phyloP scores from a whole-genome alignment of 2,329 filamentous ascomycete species.

The Capronia americana region DNA sequence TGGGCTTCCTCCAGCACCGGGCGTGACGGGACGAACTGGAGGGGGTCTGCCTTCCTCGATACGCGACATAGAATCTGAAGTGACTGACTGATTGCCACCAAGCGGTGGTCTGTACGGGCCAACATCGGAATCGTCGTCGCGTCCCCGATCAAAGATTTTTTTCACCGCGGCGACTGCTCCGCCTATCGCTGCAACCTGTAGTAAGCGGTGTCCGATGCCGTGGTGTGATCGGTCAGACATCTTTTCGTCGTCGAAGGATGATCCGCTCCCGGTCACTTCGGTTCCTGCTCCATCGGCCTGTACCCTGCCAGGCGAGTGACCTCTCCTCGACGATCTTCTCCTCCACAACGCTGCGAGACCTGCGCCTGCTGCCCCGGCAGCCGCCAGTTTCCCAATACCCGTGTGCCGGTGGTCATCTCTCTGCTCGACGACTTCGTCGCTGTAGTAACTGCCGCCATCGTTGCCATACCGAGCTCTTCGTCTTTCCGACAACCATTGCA shows the following conservation, averaged over 20 bases:
- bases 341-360: constrained; percentile 61
- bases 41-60: constrained; percentile 62
- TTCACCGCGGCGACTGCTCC: constrained; percentile 69
- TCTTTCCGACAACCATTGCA: constrained; percentile 72
- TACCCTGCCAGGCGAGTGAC: constrained; percentile 46
- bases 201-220: constrained; percentile 66
- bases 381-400: constrained; percentile 58
- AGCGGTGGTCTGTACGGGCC: constrained; percentile 60
- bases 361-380: constrained; percentile 63
- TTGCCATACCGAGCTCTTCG: constrained; percentile 62
- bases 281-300: constrained; percentile 51
- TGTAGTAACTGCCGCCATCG: constrained; percentile 64
- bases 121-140: constrained; percentile 58
- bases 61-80: constrained; percentile 53
- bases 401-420: constrained; percentile 46
- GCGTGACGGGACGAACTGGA: constrained; percentile 51
- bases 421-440: constrained; percentile 59
- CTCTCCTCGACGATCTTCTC: constrained; percentile 41
- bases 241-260: constrained; percentile 72
- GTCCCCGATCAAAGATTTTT: constrained; percentile 64
- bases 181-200: constrained; percentile 66
- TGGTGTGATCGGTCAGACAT: constrained; percentile 62
- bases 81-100: constrained; percentile 55
- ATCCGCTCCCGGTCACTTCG: constrained; percentile 43
- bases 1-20: constrained; percentile 46